Evolutionary conservation across 164 flowering plant genomes (phyloP).

Genomic region (Saururus chinensis): DNA sequence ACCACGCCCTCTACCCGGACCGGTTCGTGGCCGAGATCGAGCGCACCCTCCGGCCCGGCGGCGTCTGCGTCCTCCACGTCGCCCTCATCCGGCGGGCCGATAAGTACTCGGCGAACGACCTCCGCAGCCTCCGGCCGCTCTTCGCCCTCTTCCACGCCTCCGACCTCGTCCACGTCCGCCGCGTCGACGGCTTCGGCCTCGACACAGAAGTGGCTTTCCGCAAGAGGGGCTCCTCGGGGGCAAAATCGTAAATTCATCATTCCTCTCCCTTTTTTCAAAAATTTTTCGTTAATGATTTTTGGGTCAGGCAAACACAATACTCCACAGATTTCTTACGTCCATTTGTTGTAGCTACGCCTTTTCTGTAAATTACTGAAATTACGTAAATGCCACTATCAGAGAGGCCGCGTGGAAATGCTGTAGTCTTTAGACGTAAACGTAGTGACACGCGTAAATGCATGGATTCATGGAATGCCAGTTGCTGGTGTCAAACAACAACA

Average conservation of each 20-base stretch:
- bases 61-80: conserved; percentile 69
- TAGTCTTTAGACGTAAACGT: no score
- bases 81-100: conserved; percentile 41
- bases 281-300: no score
- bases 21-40: conserved; percentile 70
- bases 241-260: neutral
- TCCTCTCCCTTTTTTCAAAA: no score
- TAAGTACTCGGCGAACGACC: conserved; percentile 75
- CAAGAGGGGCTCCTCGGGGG: conserved; percentile 13
- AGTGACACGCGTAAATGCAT: no score
- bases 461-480: no score
- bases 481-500: no score
- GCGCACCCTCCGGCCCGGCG: conserved; percentile 68
- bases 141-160: conserved; percentile 37
- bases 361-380: no score
- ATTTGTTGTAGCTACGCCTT: no score
- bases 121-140: conserved; percentile 45
- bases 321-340: no score
- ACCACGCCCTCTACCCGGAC: conserved; percentile 69
- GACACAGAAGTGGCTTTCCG: conserved; percentile 66
- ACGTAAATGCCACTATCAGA: no score
- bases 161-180: conserved; percentile 34
- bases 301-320: no score
- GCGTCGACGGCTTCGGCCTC: conserved; percentile 74
- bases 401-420: no score